phyloP scores from a whole-genome alignment of 2,329 filamentous ascomycete species.

The Cladosporium sp. region DNA sequence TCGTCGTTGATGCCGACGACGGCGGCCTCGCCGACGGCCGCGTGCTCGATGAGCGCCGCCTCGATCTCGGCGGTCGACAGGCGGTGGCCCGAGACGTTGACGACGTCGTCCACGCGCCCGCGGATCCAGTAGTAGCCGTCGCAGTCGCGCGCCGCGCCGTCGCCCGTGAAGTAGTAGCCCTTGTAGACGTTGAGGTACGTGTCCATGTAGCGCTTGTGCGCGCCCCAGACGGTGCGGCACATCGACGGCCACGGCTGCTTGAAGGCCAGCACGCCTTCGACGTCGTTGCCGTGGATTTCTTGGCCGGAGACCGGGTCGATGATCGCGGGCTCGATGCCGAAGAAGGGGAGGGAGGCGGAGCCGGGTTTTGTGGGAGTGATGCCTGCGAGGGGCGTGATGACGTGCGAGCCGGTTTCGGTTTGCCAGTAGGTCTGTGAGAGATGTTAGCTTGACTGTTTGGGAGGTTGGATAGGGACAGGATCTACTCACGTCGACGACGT shows the following conservation, averaged over 20 bases:
- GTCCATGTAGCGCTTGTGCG: constrained; percentile 97
- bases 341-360: constrained; percentile 93
- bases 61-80: constrained; percentile 97
- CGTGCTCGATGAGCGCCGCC: constrained; percentile 88
- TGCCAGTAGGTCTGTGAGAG: constrained; percentile 88
- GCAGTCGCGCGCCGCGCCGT: constrained; percentile 91
- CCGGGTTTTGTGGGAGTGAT: constrained; percentile 95
- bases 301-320: constrained; percentile 93
- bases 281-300: constrained; percentile 90
- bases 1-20: constrained; percentile 92
- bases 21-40: constrained; percentile 83
- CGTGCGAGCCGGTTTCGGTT: constrained; percentile 95
- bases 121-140: constrained; percentile 99
- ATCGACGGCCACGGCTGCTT: constrained; percentile 98
- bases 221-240: constrained; percentile 95
- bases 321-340: constrained; percentile 94
- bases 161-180: constrained; percentile 94
- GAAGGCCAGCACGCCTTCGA: constrained; percentile 93
- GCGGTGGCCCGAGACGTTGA: constrained; percentile 95
- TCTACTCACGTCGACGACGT: constrained; percentile 81
- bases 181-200: constrained; percentile 97
- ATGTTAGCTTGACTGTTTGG: constrained; percentile 15
- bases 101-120: constrained; percentile 94
- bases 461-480: background rate
- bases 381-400: constrained; percentile 88